These are phyloP conservation scores for Blastocystis sp. DNA, from an alignment of 352 stramenopile genomes.

Conservation along the genomic window DNA sequence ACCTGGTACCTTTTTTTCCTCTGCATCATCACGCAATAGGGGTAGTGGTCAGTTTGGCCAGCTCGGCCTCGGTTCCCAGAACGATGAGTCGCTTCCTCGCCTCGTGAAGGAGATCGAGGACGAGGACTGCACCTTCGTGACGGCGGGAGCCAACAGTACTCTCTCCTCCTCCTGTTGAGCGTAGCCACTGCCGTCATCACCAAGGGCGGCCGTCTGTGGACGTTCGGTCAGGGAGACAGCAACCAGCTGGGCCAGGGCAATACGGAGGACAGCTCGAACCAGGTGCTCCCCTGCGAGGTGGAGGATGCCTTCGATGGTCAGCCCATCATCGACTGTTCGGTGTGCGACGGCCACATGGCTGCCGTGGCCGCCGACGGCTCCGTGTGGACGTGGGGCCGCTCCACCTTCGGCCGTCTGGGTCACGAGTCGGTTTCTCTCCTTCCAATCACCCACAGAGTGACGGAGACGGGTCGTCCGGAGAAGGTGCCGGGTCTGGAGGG, in stretches of 20 bases:
- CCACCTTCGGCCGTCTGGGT: conserved; percentile 73
- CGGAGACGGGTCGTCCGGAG: conserved; percentile 21
- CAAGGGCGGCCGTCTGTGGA: conserved; percentile 32
- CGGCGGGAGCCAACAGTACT: conserved; percentile 49
- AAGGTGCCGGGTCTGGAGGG: conserved; percentile 20
- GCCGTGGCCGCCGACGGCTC: conserved; percentile 73
- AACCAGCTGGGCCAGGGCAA: conserved; percentile 53
- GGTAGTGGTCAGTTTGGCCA: conserved; percentile 58
- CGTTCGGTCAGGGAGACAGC: conserved; percentile 57
- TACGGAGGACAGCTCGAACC: conserved; percentile 15
- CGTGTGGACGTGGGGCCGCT: conserved; percentile 74
- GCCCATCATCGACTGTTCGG: neutral
- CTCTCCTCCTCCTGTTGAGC: neutral
- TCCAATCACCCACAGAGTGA: conserved; percentile 19
- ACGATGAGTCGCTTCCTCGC: conserved; percentile 57
- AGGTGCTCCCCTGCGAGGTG: conserved; percentile 39
- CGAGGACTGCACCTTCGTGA: conserved; percentile 17
- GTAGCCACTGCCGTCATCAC: conserved; percentile 60
- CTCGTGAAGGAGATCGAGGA: conserved; percentile 36
- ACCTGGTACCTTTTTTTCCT: neutral
- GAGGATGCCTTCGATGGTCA: conserved; percentile 61
- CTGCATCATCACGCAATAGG: neutral
- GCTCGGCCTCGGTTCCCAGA: conserved; percentile 20
- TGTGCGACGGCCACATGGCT: conserved; percentile 73
- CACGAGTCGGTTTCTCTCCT: conserved; percentile 68